Percentiles rank a stretch among this genome's conserved stretches.
Evolutionary conservation across 768 basidiomycete species (phyloP).

Genomic region (Tulasnella calospora): DNA sequence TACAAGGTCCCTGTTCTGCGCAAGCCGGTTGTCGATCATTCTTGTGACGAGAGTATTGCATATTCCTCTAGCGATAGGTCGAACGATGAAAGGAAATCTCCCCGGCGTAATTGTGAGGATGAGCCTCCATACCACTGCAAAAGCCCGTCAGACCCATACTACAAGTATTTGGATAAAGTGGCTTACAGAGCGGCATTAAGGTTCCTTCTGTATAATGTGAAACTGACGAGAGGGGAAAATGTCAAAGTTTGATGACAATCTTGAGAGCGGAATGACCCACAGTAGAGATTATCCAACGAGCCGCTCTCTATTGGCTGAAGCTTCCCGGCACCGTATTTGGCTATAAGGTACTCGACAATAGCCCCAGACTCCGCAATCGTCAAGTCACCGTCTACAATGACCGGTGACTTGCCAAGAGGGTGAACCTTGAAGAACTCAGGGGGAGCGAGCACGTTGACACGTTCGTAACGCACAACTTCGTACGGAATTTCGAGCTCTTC

Average conservation of each 20-base stretch:
- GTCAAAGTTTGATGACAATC: not conserved
- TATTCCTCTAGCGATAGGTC: conserved; percentile 26
- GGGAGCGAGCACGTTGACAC: conserved; percentile 37
- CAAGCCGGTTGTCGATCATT: conserved; percentile 35
- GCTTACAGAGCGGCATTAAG: conserved; percentile 29
- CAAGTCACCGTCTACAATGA: conserved; percentile 46
- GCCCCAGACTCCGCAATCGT: conserved; percentile 45
- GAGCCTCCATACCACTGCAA: conserved; percentile 27
- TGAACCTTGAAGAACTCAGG: conserved; percentile 38
- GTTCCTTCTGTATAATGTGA: conserved; percentile 33
- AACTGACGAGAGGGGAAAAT: conserved; percentile 17
- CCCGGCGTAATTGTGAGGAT: conserved; percentile 27
- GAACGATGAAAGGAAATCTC: conserved; percentile 28
- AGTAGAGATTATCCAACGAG: conserved; percentile 28
- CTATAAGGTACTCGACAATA: conserved; percentile 46
- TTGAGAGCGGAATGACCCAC: conserved; percentile 9
- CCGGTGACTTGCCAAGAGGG: conserved; percentile 47
- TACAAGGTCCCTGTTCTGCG: conserved; percentile 34
- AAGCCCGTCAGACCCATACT: not conserved
- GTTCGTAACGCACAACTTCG: conserved; percentile 43
- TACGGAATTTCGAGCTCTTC: conserved; percentile 51
- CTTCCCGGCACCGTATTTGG: conserved; percentile 37
- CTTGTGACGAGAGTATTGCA: conserved; percentile 23
- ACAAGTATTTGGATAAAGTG: not conserved
- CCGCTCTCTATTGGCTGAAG: conserved; percentile 27